Conservation (phyloP, 345 rosid genomes). For the Corchorus olitorius region DNA sequence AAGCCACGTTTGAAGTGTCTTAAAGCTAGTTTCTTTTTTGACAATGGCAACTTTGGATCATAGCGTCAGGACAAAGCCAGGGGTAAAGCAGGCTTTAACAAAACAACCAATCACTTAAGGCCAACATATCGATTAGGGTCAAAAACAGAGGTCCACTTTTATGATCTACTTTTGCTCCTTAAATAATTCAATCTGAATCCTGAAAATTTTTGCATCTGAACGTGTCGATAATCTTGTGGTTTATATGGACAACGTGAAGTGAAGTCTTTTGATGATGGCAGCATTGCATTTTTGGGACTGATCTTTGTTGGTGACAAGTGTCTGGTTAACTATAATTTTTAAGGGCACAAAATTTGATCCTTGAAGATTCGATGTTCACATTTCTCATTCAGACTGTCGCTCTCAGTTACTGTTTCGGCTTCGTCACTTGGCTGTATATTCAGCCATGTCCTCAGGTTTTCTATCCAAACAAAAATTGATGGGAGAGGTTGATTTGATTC, state of each 20-base stretch:
- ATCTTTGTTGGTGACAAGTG: neutral
- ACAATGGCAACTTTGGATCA: slow-evolving; percentile 24
- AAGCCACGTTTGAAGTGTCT: slow-evolving; percentile 26
- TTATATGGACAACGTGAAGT: slow-evolving; percentile 21
- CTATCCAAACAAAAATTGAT: neutral
- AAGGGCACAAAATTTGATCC: slow-evolving; percentile 18
- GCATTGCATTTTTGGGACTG: neutral
- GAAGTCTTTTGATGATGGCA: neutral
- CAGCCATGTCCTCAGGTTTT: neutral
- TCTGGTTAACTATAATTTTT: neutral
- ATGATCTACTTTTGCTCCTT: neutral
- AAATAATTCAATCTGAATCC: neutral
- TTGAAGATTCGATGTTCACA: slow-evolving; percentile 23
- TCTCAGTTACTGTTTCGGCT: neutral
- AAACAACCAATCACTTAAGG: slow-evolving; percentile 15
- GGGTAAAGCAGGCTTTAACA: slow-evolving; percentile 19
- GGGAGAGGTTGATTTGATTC: neutral
- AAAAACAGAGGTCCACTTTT: slow-evolving; percentile 5
- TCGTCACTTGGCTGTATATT: neutral
- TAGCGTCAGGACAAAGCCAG: slow-evolving; percentile 28
- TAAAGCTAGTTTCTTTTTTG: neutral
- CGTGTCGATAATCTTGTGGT: slow-evolving; percentile 31
- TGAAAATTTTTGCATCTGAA: neutral
- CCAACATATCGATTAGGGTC: slow-evolving; percentile 13
- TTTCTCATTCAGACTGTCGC: neutral